Base-by-base conservation (phyloP, 2,329 filamentous ascomycete genomes). In the Tetracladium maxilliforme region DNA sequence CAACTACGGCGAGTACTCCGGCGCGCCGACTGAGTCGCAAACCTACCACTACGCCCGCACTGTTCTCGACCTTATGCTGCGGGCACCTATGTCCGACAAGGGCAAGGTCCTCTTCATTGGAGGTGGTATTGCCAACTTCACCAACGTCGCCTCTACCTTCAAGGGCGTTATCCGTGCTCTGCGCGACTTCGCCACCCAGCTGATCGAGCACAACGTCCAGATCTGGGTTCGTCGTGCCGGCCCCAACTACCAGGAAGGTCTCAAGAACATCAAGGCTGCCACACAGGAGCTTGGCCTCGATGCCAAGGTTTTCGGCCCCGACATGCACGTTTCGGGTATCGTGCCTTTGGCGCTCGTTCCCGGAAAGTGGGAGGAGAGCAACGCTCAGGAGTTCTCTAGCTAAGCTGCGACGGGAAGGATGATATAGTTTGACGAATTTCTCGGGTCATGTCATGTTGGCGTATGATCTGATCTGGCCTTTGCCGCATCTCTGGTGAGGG, bases 81-180 rank as follows among this genome's bases (percentile, higher is more conserved):
- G 90, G 41, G 78, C 87, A 28, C 87, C 90, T 30, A 56, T 72
- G 49, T 66, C 71, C 55, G 70, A 81, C 33, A 77, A 94, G 48
- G 90, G 90, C 65, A 98, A 95, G 72, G 83, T 98, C 27, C 77
- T 98, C 38, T 98, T 98, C 71, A 95, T 98, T 41, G 90, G 90
- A 56, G 90, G 90, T 64, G 90, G 90, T 70, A 98, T 98, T 70
- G 90, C 90, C 69, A 98, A 98, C 78, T 98, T 98, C 67, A 98
- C 90, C 68, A 98, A 95, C 62, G 90, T 98, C 28, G 90, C 90
- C 33, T 90, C 80, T 44, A 98, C 90, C 37, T 98, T 98, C 79
- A 98, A 98, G 73, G 90, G 90, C 64, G 87, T 98, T 55, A 98
- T 98, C 53, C 79, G 83, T 42, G 90, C 90, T 32, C 71, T 98